phyloP scores from a whole-genome alignment of 352 stramenopile species.

The Globisporangium orthogonon region DNA sequence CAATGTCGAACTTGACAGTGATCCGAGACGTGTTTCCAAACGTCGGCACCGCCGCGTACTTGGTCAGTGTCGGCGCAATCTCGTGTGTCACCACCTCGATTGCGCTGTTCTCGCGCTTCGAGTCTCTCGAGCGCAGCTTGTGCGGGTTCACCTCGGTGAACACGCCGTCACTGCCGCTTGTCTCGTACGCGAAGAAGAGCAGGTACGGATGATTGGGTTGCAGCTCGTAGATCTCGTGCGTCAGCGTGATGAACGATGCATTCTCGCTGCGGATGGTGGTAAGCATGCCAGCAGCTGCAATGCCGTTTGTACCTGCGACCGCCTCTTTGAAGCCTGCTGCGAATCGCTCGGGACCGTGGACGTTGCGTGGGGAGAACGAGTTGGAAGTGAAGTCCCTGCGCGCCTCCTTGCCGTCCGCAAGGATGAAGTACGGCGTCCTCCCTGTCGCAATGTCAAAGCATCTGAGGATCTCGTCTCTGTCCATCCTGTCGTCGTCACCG shows the following conservation, averaged over 20 bases:
- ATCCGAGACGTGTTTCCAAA: constrained; percentile 48
- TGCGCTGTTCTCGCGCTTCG: constrained; percentile 26
- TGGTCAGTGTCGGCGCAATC: constrained; percentile 29
- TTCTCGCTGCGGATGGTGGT: constrained; percentile 35
- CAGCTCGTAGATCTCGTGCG: constrained; percentile 32
- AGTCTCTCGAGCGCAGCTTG: constrained; percentile 37
- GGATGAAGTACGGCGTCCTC: constrained; percentile 52
- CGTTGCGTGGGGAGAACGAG: constrained; percentile 14
- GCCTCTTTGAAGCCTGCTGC: constrained; percentile 25
- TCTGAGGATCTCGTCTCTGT: constrained; percentile 6
- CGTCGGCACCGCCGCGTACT: constrained; percentile 35
- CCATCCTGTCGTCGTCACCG: not conserved
- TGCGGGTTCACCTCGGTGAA: constrained; percentile 68
- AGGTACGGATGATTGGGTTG: constrained; percentile 43
- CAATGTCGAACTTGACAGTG: constrained; percentile 51
- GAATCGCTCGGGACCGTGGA: not conserved
- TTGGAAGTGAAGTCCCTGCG: constrained; percentile 30
- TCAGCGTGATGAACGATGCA: constrained; percentile 30
- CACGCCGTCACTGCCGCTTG: constrained; percentile 48
- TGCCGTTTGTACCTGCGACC: constrained; percentile 20
- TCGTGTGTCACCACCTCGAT: constrained; percentile 56
- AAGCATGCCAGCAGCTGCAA: constrained; percentile 45
- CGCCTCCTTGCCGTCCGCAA: constrained; percentile 45
- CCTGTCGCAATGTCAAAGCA: constrained; percentile 22
- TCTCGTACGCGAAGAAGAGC: constrained; percentile 77